phyloP scores from a whole-genome alignment of 208 protist genomes.

The Trypanosoma grayi region DNA sequence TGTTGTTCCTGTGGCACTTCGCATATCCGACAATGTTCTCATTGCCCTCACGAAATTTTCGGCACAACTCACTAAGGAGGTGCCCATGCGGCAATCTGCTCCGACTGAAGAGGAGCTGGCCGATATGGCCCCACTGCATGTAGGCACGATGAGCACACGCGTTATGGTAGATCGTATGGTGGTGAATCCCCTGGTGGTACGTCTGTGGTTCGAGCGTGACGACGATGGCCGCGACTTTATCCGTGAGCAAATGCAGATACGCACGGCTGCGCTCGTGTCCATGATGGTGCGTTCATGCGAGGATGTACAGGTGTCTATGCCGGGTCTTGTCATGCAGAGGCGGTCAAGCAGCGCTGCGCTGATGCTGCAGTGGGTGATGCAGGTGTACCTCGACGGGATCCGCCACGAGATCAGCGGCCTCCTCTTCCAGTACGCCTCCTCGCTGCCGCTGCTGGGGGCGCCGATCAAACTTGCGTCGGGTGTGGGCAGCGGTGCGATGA shows the following conservation, averaged over 20 bases:
- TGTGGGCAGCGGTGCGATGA: slow-evolving; percentile 73
- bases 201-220: slow-evolving; percentile 82
- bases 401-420: slow-evolving; percentile 64
- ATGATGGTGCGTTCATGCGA: slow-evolving; percentile 82
- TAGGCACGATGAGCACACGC: slow-evolving; percentile 58
- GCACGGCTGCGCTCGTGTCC: slow-evolving; percentile 76
- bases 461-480: slow-evolving; percentile 78
- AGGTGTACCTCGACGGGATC: slow-evolving; percentile 69
- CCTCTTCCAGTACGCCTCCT: slow-evolving; percentile 85
- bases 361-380: slow-evolving; percentile 66
- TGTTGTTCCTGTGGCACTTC: slow-evolving; percentile 66
- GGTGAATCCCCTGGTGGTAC: slow-evolving; percentile 80
- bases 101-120: slow-evolving; percentile 46
- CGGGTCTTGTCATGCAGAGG: slow-evolving; percentile 64
- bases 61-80: slow-evolving; percentile 12
- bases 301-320: slow-evolving; percentile 69
- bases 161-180: slow-evolving; percentile 83
- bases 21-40: slow-evolving; percentile 80
- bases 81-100: slow-evolving; percentile 7
- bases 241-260: slow-evolving; percentile 59
- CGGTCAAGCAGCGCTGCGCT: slow-evolving; percentile 55
- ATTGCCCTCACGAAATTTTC: slow-evolving; percentile 50
- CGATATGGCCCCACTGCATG: slow-evolving; percentile 43
- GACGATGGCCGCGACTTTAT: slow-evolving; percentile 75
- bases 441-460: slow-evolving; percentile 80